Evolutionary conservation across 2,329 filamentous ascomycete genomes (phyloP).

Genomic region (Teratosphaeriaceae sp.): DNA sequence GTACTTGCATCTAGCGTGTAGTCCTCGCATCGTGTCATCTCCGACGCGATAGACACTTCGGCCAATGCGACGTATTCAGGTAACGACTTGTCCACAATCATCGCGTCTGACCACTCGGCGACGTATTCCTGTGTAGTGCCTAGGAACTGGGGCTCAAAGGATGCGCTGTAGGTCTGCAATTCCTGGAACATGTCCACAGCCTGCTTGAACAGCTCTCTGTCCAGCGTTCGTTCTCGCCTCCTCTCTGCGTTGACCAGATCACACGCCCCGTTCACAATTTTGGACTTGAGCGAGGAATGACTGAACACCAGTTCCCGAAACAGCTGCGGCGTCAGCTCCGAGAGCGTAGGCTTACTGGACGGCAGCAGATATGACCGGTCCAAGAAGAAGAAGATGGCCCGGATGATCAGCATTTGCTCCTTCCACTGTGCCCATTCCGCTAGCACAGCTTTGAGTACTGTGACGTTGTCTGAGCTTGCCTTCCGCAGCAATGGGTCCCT

Average conservation of each 20-base stretch:
- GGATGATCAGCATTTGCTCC: constrained; percentile 67
- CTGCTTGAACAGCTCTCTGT: constrained; percentile 61
- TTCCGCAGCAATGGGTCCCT: constrained; percentile 53
- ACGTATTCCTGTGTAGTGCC: constrained; percentile 62
- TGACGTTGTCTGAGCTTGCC: constrained; percentile 52
- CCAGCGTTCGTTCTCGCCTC: constrained; percentile 43
- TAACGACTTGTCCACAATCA: constrained; percentile 55
- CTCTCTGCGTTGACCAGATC: constrained; percentile 70
- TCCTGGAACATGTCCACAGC: constrained; percentile 77
- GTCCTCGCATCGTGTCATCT: constrained; percentile 69
- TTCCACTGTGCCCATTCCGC: constrained; percentile 72
- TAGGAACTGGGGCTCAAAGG: constrained; percentile 74
- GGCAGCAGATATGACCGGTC: constrained; percentile 83
- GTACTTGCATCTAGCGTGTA: constrained; percentile 81
- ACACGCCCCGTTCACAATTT: constrained; percentile 64
- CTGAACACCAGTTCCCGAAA: constrained; percentile 62
- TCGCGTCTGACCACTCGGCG: constrained; percentile 59
- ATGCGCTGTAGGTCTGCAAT: constrained; percentile 70
- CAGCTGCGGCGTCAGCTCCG: constrained; percentile 70
- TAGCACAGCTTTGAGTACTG: constrained; percentile 55
- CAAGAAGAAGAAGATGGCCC: constrained; percentile 88
- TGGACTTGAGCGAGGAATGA: constrained; percentile 45
- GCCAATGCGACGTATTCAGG: constrained; percentile 70
- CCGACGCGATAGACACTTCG: constrained; percentile 60
- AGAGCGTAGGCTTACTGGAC: constrained; percentile 65